Percentiles rank a stretch among this genome's conserved stretches.
Evolutionary conservation across 192 early-diverging fungal genomes (phyloP).

Genomic region (Podila epicladia): DNA sequence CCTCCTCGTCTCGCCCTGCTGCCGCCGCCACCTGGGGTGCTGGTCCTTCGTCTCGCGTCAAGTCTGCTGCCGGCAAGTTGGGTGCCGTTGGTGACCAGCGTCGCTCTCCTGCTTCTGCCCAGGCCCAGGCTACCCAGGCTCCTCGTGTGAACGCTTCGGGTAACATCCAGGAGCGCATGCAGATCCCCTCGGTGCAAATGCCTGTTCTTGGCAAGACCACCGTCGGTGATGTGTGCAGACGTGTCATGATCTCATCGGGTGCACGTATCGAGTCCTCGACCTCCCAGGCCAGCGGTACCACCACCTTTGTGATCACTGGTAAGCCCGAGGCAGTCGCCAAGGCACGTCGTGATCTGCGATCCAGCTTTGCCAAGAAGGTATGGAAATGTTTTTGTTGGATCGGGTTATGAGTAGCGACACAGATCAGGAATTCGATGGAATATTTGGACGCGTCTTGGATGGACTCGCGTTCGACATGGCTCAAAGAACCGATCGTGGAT

Average conservation of each 20-base stretch:
- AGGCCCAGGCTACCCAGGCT: conserved; percentile 42
- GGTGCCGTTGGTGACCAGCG: conserved; percentile 53
- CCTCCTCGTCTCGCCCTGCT: conserved; percentile 53
- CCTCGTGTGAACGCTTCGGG: conserved; percentile 36
- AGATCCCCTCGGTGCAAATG: conserved; percentile 61
- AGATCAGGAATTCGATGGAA: neutral
- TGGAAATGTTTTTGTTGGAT: conserved; percentile 6
- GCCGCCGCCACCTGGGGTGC: conserved; percentile 53
- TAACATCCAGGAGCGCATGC: conserved; percentile 68
- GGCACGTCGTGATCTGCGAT: conserved; percentile 82
- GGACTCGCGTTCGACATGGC: too few relatives aligned
- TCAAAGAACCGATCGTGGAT: too few relatives aligned
- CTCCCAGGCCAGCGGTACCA: conserved; percentile 71
- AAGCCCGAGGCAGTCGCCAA: conserved; percentile 78
- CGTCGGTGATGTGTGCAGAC: conserved; percentile 65
- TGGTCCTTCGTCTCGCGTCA: conserved; percentile 51
- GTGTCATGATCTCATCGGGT: conserved; percentile 70
- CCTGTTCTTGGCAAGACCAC: conserved; percentile 54
- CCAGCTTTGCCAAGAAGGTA: conserved; percentile 76
- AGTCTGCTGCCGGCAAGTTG: conserved; percentile 51
- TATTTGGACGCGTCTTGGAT: neutral
- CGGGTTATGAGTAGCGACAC: neutral
- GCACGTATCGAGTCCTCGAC: conserved; percentile 89
- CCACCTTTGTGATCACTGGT: conserved; percentile 89
- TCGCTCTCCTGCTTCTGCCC: conserved; percentile 37